Evolutionary conservation across 139 green algal species (phyloP).

Genomic region (Chlorella sp.): DNA sequence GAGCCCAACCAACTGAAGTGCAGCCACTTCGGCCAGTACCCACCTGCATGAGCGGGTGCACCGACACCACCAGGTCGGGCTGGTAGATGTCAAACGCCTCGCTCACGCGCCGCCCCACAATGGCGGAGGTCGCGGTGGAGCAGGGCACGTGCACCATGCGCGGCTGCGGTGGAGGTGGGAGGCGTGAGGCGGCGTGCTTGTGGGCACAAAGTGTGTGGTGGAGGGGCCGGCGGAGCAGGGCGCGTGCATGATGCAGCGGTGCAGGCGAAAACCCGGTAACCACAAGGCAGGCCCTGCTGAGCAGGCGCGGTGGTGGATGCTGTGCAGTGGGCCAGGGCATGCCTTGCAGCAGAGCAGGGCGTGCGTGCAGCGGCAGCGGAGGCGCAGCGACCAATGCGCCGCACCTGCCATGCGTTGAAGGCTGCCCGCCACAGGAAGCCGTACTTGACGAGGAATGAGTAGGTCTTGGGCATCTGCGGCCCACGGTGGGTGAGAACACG

Average conservation of each 20-base stretch:
- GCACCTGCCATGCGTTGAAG: conserved; percentile 21
- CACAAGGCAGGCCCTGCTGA: no score
- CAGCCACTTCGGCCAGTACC: not conserved
- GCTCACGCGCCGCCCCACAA: conserved; percentile 46
- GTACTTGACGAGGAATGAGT: conserved; percentile 93
- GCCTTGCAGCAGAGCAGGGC: no score
- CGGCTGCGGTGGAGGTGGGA: conserved; percentile 72
- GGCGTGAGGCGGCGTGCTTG: not conserved
- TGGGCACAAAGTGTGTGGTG: not conserved
- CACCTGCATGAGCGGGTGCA: conserved; percentile 97
- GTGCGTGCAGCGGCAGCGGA: not conserved
- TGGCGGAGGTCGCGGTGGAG: conserved; percentile 47
- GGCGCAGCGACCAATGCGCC: not conserved
- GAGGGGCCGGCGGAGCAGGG: not conserved
- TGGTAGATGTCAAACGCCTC: conserved; percentile 71
- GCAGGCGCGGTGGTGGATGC: no score
- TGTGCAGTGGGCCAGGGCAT: no score
- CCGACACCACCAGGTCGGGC: conserved; percentile 89
- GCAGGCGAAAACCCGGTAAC: no score
- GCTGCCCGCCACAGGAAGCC: conserved; percentile 73
- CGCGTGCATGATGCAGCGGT: not conserved
- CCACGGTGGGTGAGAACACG: not conserved
- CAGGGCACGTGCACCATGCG: conserved; percentile 77
- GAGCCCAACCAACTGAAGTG: no score
- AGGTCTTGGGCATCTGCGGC: conserved; percentile 82